phyloP scores from a whole-genome alignment of 2,329 filamentous ascomycete genomes.

The Epichloe gansuensis region DNA sequence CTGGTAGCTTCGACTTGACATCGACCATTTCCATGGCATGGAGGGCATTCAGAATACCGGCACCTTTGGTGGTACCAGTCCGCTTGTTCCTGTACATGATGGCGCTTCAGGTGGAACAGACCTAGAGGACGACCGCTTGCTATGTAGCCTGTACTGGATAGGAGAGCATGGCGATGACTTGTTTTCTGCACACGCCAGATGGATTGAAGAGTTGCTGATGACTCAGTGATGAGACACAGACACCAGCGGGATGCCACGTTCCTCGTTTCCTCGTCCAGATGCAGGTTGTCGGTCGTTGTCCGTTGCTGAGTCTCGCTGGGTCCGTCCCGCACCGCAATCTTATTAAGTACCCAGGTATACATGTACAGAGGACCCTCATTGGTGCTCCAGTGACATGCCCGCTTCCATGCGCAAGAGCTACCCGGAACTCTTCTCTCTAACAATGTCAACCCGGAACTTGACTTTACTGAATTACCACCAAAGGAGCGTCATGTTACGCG shows the following conservation, averaged over 20 bases:
- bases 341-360: too few species aligned
- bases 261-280: too few species aligned
- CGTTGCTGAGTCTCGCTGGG: too few species aligned
- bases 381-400: neutral
- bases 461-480: too few species aligned
- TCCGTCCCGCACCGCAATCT: too few species aligned
- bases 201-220: neutral
- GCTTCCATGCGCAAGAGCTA: neutral
- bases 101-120: neutral
- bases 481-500: too few species aligned
- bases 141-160: neutral
- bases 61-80: slow-evolving; percentile 26
- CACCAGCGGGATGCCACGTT: neutral
- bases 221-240: neutral
- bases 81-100: slow-evolving; percentile 33
- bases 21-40: slow-evolving; percentile 72
- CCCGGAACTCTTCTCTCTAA: neutral
- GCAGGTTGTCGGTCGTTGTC: too few species aligned
- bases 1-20: slow-evolving; percentile 66
- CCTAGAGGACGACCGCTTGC: slow-evolving; percentile 1
- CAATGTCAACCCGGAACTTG: too few species aligned
- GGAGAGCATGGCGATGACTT: neutral
- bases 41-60: slow-evolving; percentile 61
- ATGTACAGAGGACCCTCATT: too few species aligned
- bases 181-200: neutral